phyloP scores from a whole-genome alignment of 2,329 filamentous ascomycete species.

The Microascus cirrosus region DNA sequence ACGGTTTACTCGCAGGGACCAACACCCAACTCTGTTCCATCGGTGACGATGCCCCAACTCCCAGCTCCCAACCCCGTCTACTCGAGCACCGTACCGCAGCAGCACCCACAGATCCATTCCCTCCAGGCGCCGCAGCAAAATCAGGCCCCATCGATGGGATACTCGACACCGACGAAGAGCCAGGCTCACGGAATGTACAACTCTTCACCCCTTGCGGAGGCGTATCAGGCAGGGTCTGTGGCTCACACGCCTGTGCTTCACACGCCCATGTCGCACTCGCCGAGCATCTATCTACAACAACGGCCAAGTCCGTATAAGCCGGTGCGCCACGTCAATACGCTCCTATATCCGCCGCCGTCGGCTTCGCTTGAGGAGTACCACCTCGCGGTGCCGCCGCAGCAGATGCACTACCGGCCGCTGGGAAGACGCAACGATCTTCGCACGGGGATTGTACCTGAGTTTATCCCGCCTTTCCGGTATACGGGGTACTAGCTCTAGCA shows the following conservation, averaged over 20 bases:
- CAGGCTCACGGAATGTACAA: conserved; percentile 30
- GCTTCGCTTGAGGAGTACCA: conserved; percentile 67
- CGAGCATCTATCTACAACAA: conserved; percentile 77
- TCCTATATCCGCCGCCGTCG: conserved; percentile 80
- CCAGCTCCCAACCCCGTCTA: background rate
- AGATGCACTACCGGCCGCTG: conserved; percentile 77
- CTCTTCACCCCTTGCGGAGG: conserved; percentile 60
- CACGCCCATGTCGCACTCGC: conserved; percentile 66
- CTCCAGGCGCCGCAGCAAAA: conserved; percentile 8
- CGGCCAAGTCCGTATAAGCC: conserved; percentile 88
- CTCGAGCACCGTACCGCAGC: background rate
- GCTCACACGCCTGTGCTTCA: conserved; percentile 42
- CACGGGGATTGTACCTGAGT: conserved; percentile 61
- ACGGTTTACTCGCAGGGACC: conserved; percentile 52
- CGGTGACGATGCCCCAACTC: conserved; percentile 5
- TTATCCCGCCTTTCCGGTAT: conserved; percentile 16
- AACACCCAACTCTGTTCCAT: background rate
- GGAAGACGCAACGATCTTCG: conserved; percentile 58
- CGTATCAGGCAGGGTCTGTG: conserved; percentile 39
- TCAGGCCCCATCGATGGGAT: background rate
- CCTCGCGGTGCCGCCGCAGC: conserved; percentile 46
- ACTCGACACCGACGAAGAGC: conserved; percentile 4
- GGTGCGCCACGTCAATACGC: conserved; percentile 76
- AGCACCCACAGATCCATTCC: conserved; percentile 8
- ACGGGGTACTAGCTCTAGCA: background rate